These are phyloP conservation scores for Phaffomyces antillensis DNA, from an alignment of 805 yeast species.

Conservation along the genomic window DNA sequence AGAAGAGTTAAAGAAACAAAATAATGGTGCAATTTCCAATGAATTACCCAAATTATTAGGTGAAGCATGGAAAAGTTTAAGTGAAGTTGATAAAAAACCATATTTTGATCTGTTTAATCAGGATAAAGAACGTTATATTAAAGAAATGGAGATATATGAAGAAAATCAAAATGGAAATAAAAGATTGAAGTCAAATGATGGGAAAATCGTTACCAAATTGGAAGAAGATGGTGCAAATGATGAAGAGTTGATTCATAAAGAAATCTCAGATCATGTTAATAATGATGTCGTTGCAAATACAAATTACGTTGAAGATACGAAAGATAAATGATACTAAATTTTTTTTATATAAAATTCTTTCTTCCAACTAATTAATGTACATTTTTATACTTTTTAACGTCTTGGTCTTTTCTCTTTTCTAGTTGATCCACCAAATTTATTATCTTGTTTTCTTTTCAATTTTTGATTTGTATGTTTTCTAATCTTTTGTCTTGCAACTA, in stretches of 20 bases:
- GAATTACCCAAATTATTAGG: slow-evolving; percentile 77
- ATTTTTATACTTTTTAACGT: neutral
- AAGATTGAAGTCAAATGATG: slow-evolving; percentile 2
- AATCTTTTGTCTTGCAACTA: slow-evolving; percentile 70
- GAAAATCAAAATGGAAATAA: slow-evolving; percentile 3
- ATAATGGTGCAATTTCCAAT: slow-evolving; percentile 38
- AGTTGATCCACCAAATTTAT: neutral
- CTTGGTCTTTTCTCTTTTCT: neutral
- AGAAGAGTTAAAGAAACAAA: slow-evolving; percentile 59
- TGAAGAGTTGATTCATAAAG: slow-evolving; percentile 20
- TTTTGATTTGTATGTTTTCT: slow-evolving; percentile 69
- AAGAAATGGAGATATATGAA: slow-evolving; percentile 57
- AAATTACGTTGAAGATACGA: neutral
- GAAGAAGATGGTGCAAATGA: neutral
- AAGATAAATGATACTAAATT: too few species aligned
- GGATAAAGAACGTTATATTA: slow-evolving; percentile 67
- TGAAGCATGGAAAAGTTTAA: slow-evolving; percentile 77
- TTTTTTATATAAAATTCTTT: too few species aligned
- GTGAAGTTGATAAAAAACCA: slow-evolving; percentile 62
- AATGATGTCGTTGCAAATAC: neutral
- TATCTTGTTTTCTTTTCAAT: slow-evolving; percentile 30
- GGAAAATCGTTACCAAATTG: neutral
- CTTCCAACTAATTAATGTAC: too few species aligned
- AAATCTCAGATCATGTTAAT: neutral
- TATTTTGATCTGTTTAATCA: slow-evolving; percentile 70